Base-by-base conservation (phyloP, 2,329 filamentous ascomycete species). In the Phialophora chinensis region DNA sequence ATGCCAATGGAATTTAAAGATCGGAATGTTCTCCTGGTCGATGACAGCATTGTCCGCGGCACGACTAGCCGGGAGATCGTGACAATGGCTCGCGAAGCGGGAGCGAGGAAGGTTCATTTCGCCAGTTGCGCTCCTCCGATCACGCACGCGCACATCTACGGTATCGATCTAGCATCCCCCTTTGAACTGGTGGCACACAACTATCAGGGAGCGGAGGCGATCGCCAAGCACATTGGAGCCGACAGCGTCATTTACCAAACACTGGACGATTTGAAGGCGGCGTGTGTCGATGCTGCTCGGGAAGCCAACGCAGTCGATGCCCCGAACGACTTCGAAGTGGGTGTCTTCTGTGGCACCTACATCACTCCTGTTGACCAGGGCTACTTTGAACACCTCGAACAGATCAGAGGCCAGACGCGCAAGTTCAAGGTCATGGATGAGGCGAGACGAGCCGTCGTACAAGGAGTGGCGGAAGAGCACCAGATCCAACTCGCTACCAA, bases 271-370 rank as follows among this genome's bases (percentile, higher is more conserved):
- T 83, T 98, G n/a, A 89, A 90, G 75, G 87, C 85, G 33, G 88
- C 93, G 0, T 97, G 93, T 75, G 85, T 88, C 1, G 88, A 92
- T 71, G 85, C 91, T 3, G 88, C 87, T 4, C 73, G 73, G 38
- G 78, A 67, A 85, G 88, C 59, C 80, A 85, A 63, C 79, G 85
- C 67, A 80, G 82, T 38, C 76, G 86, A 73, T 83, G 83, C 8
- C 82, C 80, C 79, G 4, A 72, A 86, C 69, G 83, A 89, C 63
- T 97, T 97, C 72, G 94, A 98, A 76, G 88, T 96, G 2, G 93
- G 94, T 62, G 93, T 97, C 8, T 97, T 98, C 81, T 92, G 89
- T 75, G 94, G 94, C 54, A 87, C 88, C 70, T 97, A 97, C 78
- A 84, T 91, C 68, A 97, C 94, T 0, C 87, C 88, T 0, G 90